Conservation (phyloP, 768 basidiomycete species). For the Boletus pseudo-olivaceus region DNA sequence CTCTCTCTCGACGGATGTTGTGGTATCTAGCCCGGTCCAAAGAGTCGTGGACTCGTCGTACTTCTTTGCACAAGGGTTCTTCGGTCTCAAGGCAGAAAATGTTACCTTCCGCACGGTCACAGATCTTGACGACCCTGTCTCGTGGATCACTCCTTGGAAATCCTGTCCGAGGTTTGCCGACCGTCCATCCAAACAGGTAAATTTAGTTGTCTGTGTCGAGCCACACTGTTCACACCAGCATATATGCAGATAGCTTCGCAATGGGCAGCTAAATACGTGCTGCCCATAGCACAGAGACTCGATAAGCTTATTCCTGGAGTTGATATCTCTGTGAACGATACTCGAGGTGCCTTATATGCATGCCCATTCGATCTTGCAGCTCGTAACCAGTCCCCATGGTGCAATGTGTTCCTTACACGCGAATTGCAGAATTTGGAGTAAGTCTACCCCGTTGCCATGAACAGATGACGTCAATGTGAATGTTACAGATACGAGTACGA, state of each 20-base stretch:
- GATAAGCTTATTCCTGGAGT: constrained; percentile 33
- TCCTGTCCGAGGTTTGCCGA: constrained; percentile 31
- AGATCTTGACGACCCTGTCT: constrained; percentile 35
- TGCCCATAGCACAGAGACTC: constrained; percentile 34
- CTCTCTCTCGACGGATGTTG: constrained; percentile 13
- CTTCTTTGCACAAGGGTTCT: constrained; percentile 40
- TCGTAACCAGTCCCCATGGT: constrained; percentile 39
- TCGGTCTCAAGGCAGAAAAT: constrained; percentile 30
- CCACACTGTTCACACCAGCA: not conserved
- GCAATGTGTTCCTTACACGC: constrained; percentile 31
- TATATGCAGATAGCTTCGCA: constrained; percentile 15
- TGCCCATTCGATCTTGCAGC: constrained; percentile 42
- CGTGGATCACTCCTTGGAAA: constrained; percentile 42
- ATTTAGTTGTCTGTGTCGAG: not conserved
- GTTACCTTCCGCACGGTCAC: constrained; percentile 29
- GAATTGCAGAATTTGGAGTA: constrained; percentile 39
- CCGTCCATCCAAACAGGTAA: constrained; percentile 4
- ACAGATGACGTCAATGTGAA: not conserved
- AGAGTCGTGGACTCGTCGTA: constrained; percentile 39
- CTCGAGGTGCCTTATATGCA: constrained; percentile 40
- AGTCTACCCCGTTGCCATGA: constrained; percentile 5
- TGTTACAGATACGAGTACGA: constrained; percentile 37
- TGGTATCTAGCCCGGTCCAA: constrained; percentile 13
- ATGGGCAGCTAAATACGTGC: constrained; percentile 36
- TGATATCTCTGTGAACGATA: constrained; percentile 32